Conservation (phyloP, 805 yeast species). For the Zygosaccharomyces bisporus region DNA sequence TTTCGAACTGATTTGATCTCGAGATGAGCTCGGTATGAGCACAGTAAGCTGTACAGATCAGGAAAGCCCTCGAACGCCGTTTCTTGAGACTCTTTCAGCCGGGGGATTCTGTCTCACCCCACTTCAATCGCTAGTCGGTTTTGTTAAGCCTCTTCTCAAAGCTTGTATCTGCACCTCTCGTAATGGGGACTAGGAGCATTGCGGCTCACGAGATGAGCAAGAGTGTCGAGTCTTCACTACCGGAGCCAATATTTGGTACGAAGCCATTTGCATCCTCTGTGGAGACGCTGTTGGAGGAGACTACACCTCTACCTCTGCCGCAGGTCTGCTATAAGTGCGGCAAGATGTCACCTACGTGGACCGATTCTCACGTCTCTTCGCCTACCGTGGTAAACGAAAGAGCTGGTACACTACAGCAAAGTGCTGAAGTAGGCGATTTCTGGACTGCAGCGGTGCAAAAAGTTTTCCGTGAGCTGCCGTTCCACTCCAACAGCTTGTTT, state of each 20-base stretch:
- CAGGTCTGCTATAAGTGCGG: not conserved
- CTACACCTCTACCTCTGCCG: not conserved
- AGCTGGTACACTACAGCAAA: slow-evolving; percentile 9
- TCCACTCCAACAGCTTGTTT: slow-evolving; percentile 29
- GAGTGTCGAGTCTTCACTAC: not conserved
- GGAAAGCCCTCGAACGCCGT: not conserved
- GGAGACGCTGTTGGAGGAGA: not conserved
- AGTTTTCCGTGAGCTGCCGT: slow-evolving; percentile 17
- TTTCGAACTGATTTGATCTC: not conserved
- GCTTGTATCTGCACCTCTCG: not conserved
- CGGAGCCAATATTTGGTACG: not conserved
- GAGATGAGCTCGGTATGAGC: not conserved
- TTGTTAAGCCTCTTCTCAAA: not conserved
- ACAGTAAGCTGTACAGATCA: not conserved
- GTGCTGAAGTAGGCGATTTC: not conserved
- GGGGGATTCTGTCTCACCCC: not conserved
- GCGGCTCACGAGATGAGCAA: not conserved
- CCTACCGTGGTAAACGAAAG: slow-evolving; percentile 27
- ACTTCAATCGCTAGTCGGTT: not conserved
- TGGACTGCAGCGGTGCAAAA: not conserved
- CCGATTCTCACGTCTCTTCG: slow-evolving; percentile 25
- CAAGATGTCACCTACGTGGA: not conserved
- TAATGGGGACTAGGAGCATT: not conserved
- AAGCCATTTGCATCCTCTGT: not conserved
- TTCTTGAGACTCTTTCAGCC: not conserved